phyloP scores from a whole-genome alignment of 805 yeast species.

The Kodamaea fukazawae region DNA sequence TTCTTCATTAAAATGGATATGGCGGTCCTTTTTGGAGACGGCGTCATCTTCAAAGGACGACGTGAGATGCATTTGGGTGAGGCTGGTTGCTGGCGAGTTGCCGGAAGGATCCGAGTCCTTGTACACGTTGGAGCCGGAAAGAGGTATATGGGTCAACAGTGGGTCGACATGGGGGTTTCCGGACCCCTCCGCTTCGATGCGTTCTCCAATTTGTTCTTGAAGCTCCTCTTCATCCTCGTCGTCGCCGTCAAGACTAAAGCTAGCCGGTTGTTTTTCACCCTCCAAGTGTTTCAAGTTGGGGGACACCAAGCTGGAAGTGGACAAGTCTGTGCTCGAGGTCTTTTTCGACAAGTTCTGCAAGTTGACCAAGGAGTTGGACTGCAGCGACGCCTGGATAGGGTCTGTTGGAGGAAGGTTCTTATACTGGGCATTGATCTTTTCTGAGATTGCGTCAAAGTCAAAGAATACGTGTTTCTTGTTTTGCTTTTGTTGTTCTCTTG shows the following conservation, averaged over 20 bases:
- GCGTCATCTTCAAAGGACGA: constrained; percentile 3
- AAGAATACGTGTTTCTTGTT: constrained; percentile 25
- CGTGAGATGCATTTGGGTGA: neutral
- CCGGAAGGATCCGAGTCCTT: neutral
- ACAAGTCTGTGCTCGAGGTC: constrained; percentile 4
- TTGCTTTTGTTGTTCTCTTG: constrained; percentile 3
- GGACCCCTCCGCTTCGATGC: neutral
- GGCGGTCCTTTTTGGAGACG: constrained; percentile 44
- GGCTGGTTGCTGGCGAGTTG: neutral
- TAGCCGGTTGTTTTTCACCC: constrained; percentile 2
- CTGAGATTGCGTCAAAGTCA: constrained; percentile 44
- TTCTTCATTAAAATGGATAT: constrained; percentile 88
- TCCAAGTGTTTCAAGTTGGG: neutral
- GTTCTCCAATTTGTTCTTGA: neutral
- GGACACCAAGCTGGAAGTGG: too few species aligned
- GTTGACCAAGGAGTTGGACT: constrained; percentile 15
- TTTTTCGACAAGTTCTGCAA: constrained; percentile 14
- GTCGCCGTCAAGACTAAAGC: constrained; percentile 2
- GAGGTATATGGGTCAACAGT: neutral
- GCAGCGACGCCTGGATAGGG: constrained; percentile 10
- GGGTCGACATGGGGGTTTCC: neutral
- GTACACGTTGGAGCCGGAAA: neutral
- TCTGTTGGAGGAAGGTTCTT: constrained; percentile 9
- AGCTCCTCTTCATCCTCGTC: neutral
- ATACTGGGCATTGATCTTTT: constrained; percentile 42